A percentile compares a stretch with the other conserved stretches of the same genome.
phyloP scores from a whole-genome alignment of 331 rosid species.

The Saraca asoca region DNA sequence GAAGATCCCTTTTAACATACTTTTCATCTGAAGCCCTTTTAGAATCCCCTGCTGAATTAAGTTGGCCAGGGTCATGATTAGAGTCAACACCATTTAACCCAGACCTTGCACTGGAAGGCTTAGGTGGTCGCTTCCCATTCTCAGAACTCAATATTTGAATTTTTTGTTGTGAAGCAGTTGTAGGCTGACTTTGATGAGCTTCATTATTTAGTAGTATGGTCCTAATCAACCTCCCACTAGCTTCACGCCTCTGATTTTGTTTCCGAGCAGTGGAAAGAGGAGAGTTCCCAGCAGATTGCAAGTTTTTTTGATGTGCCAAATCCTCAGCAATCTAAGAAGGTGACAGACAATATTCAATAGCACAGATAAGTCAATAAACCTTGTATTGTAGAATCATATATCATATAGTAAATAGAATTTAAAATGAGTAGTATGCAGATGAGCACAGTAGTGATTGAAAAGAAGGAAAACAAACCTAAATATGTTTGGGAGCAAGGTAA shows the following conservation, averaged over 20 bases:
- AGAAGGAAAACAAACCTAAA: background rate
- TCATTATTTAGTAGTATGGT: constrained; percentile 73
- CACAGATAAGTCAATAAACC: background rate
- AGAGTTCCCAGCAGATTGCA: constrained; percentile 50
- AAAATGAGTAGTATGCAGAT: constrained; percentile 16
- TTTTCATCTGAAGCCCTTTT: constrained; percentile 56
- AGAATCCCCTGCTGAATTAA: constrained; percentile 62
- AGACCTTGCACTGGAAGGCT: constrained; percentile 47
- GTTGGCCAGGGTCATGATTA: constrained; percentile 48
- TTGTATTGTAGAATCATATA: too few species aligned
- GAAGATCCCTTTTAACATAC: constrained; percentile 53
- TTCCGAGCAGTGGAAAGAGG: constrained; percentile 52
- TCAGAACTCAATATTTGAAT: constrained; percentile 63
- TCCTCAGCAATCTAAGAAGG: constrained; percentile 48
- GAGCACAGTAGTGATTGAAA: constrained; percentile 17
- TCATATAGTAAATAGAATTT: too few species aligned
- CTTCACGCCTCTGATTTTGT: constrained; percentile 76
- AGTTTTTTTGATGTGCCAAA: constrained; percentile 46
- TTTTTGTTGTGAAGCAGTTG: constrained; percentile 58
- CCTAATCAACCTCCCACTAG: constrained; percentile 72
- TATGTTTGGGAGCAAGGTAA: too few species aligned
- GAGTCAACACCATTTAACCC: constrained; percentile 57
- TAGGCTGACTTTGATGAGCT: constrained; percentile 60
- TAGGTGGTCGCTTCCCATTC: constrained; percentile 62
- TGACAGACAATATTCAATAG: constrained; percentile 15